phyloP scores from a whole-genome alignment of 139 green algal genomes.

The Bryopsis sp. region DNA sequence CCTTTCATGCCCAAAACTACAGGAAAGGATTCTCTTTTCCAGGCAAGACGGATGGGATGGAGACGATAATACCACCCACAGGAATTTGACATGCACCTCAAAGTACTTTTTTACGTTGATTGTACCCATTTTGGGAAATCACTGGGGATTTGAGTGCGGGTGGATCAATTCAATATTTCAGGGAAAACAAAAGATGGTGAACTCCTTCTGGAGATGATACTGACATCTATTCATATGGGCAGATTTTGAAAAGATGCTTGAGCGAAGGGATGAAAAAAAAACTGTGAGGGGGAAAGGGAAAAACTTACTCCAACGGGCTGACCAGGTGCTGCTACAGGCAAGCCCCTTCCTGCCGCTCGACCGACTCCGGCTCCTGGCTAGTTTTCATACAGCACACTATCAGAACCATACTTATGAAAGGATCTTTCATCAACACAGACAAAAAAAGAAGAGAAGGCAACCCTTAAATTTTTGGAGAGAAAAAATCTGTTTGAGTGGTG shows the following conservation, averaged over 20 bases:
- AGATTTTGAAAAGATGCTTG: neutral
- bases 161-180: neutral
- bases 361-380: slow-evolving; percentile 70
- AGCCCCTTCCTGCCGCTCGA: slow-evolving; percentile 64
- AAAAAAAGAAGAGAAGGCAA: neutral
- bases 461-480: too few species aligned
- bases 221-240: neutral
- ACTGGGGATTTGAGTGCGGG: neutral
- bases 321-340: slow-evolving; percentile 60
- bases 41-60: too few species aligned
- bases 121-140: neutral
- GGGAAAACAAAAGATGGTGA: neutral
- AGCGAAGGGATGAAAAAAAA: neutral
- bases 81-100: neutral
- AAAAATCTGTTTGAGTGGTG: neutral
- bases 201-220: neutral
- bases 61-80: neutral
- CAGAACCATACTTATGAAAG: neutral
- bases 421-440: neutral
- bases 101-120: neutral
- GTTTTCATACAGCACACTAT: neutral
- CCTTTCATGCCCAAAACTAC: too few species aligned
- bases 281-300: neutral
- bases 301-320: slow-evolving; percentile 55
- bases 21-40: too few species aligned